phyloP scores from a whole-genome alignment of 305 asterid species.

The Fraxinus platypoda region DNA sequence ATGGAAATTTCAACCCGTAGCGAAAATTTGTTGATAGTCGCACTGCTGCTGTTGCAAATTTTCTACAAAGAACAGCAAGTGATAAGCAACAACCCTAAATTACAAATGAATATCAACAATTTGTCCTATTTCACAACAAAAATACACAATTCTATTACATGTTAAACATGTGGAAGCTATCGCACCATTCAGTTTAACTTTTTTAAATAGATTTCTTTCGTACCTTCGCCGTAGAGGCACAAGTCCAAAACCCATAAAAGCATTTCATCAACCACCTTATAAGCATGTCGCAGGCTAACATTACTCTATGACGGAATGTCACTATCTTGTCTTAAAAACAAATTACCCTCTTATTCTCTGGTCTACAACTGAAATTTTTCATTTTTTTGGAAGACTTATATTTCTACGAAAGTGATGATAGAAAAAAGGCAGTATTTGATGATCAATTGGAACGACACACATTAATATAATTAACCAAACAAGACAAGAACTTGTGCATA shows the following conservation, averaged over 20 bases:
- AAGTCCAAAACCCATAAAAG: background rate
- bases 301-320: background rate
- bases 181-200: background rate
- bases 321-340: background rate
- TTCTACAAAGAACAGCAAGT: slow-evolving; percentile 30
- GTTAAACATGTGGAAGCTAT: background rate
- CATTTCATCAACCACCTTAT: background rate
- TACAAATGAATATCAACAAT: background rate
- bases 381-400: background rate
- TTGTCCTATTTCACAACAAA: background rate
- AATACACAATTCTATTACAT: background rate
- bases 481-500: background rate
- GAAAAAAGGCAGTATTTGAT: no score
- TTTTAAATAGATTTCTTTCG: background rate
- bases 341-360: background rate
- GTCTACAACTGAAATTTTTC: background rate
- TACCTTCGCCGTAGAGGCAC: background rate
- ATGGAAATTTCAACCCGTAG: slow-evolving; percentile 36
- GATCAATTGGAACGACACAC: background rate
- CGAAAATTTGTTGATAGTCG: slow-evolving; percentile 24
- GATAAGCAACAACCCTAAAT: background rate
- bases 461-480: background rate
- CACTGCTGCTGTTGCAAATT: slow-evolving; percentile 30
- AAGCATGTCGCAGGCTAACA: background rate
- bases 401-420: no score